Conservation (phyloP, 352 stramenopile species). For the Globisporangium paroecandrum region DNA sequence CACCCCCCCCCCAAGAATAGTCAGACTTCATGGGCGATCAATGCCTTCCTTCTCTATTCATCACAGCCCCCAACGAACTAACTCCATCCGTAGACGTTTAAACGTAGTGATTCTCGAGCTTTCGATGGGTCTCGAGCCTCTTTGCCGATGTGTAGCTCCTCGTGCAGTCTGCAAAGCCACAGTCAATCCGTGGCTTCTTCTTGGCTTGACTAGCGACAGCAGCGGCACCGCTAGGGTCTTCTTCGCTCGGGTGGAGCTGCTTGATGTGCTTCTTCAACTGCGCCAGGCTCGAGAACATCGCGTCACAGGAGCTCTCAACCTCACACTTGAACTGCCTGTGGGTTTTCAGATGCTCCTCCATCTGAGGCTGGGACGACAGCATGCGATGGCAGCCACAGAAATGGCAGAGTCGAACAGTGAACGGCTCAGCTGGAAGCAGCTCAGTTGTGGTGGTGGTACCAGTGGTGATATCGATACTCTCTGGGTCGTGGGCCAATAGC, state of each 20-base stretch:
- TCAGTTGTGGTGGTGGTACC: neutral
- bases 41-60: neutral
- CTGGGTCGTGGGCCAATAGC: conserved; percentile 2
- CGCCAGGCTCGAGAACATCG: conserved; percentile 24
- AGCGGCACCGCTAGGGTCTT: neutral
- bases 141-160: conserved; percentile 44
- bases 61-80: neutral
- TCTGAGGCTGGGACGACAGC: conserved; percentile 23
- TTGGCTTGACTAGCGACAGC: neutral
- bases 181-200: conserved; percentile 22
- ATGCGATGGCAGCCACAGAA: conserved; percentile 37
- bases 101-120: conserved; percentile 15
- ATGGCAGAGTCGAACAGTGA: conserved; percentile 31
- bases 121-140: conserved; percentile 30
- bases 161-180: conserved; percentile 25
- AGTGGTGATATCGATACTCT: neutral
- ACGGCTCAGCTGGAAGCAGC: conserved; percentile 8
- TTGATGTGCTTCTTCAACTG: conserved; percentile 33
- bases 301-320: conserved; percentile 21
- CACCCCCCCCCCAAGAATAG: neutral
- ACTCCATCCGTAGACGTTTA: neutral
- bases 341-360: conserved; percentile 20
- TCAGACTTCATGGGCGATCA: neutral
- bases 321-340: conserved; percentile 33
- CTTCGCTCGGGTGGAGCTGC: conserved; percentile 12